Base-by-base conservation (phyloP, 2,329 filamentous ascomycete genomes). In the Cryphonectria radicalis region DNA sequence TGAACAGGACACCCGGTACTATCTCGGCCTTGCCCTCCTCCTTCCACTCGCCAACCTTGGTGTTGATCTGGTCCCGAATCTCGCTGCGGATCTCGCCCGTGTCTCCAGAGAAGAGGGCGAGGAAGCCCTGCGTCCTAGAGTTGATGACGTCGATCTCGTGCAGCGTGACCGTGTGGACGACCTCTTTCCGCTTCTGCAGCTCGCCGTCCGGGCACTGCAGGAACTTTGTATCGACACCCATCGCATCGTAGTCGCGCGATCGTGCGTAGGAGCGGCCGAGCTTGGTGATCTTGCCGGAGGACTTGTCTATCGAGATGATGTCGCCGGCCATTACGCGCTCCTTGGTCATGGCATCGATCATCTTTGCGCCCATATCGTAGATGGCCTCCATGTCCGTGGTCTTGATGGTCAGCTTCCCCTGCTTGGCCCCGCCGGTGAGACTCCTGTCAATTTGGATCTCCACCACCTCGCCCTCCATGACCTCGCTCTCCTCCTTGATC, bases 111-210 rank as follows among this genome's bases (percentile, higher is more conserved):
- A 99, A 99, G 25, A 99, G 91, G 13, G 96, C 96, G 40, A 99
- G 84, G 83, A 99, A 99, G 46, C 96, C 96, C 83, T 99, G 96
- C n/a, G 96, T 98, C 76, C 96, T 89, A 73, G 95, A 98, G 85
- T 99, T 99, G 87, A 99, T 99, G 74, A 99, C 96, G 79, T 99
- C 96, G 75, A 99, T 99, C 84, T 99, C 96, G 83, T 99, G 96
- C 17, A 99, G 89, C 42, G 92, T 95, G 73, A 99, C 96, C 0
- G 96, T 99, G 82, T 99, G 96, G 8, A 98, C 93, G 1, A 97
- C 94, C 83, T 99, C 96, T 81, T 97, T 96, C 76, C 96, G 93
- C 82, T 97, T 97, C 82, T 99, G 96, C 53, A 99, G 88, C 84
- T 99, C 96, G 77, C 96, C 96, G 79, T 99, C 96, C 2, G 96